These are phyloP conservation scores for Naganishia friedmannii DNA, from an alignment of 768 basidiomycete genomes.

Conservation along the genomic window DNA sequence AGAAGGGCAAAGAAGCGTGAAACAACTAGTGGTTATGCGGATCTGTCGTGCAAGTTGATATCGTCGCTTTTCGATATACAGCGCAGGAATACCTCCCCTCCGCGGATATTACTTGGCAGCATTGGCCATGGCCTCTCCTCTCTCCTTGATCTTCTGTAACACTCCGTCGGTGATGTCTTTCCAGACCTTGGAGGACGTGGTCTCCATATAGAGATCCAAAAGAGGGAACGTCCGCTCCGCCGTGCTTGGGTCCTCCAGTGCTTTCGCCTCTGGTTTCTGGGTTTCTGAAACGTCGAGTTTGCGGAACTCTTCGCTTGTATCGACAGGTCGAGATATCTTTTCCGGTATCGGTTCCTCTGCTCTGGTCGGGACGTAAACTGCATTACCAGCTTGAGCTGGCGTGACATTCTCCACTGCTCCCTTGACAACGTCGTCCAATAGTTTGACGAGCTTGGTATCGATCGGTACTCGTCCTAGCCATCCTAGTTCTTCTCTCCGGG, in stretches of 20 bases:
- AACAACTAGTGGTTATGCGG: too few relatives aligned
- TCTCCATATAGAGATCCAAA: constrained; percentile 63
- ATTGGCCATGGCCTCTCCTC: constrained; percentile 8
- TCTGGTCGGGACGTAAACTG: constrained; percentile 9
- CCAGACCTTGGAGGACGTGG: constrained; percentile 70
- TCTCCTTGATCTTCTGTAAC: constrained; percentile 5
- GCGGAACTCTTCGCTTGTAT: constrained; percentile 7
- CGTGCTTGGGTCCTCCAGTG: neutral
- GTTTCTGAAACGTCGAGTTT: constrained; percentile 27
- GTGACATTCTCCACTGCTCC: constrained; percentile 37
- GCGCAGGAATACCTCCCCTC: too few relatives aligned
- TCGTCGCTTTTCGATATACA: too few relatives aligned
- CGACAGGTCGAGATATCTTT: neutral
- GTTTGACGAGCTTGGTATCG: constrained; percentile 80
- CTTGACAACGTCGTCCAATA: constrained; percentile 69
- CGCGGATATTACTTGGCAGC: neutral
- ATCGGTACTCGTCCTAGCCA: constrained; percentile 90
- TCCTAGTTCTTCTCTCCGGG: constrained; percentile 64
- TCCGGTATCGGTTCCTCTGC: neutral
- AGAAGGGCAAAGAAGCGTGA: too few relatives aligned
- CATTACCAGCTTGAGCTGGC: constrained; percentile 19
- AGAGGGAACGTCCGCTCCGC: constrained; percentile 55
- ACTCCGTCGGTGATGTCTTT: constrained; percentile 57
- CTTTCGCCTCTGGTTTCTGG: constrained; percentile 34
- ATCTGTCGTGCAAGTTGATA: too few relatives aligned